Base-by-base conservation (phyloP, 2,329 filamentous ascomycete genomes). In the Emergomyces orientalis region DNA sequence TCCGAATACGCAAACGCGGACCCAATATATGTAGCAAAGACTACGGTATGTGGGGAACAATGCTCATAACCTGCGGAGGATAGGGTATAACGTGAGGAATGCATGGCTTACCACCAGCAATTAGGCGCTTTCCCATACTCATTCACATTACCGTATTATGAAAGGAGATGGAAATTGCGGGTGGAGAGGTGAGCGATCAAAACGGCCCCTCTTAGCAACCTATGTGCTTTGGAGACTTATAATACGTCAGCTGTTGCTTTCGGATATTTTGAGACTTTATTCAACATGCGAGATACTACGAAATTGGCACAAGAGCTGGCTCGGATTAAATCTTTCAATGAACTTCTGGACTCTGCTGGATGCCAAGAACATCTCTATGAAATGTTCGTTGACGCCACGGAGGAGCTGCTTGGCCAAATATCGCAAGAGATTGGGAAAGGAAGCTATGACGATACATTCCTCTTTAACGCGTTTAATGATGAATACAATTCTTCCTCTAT, bases 161-260 rank as follows among this genome's bases (percentile, higher is more conserved):
- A 87, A 89, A 75, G 93, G 94, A 61, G 93, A 97, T 77, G 94
- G 94, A 64, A 95, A 96, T 74, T 97, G 94, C 77, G 94, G 93
- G 71, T 97, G 94, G 93, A 86, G 93, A 88, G 94, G 93, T 97
- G 82, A 80, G 87, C 79, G 68, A 67, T 67, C 61, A n/a, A 17
- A n/a, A 62, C 32, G 30, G 64, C 66, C 37, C 63, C n/a, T 41
- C 34, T 27, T 41, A 65, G 67, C 59, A 62, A 49, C 8, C 58
- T 63, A 51, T 62, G 22, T n/a, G 34, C 60, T 43, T 49, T 58
- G 7, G 51, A 34, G 34, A 64, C 67, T 71, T 59, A 34, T 32
- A 60, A 30, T 30, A 41, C 57, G 58, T 43, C 74, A 97, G 94
- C 93, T 60, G 89, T 96, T 72, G 91, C 88, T 30, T 99, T 96